These are phyloP conservation scores for Populus euphratica DNA, from an alignment of 345 rosid species.

Conservation along the genomic window DNA sequence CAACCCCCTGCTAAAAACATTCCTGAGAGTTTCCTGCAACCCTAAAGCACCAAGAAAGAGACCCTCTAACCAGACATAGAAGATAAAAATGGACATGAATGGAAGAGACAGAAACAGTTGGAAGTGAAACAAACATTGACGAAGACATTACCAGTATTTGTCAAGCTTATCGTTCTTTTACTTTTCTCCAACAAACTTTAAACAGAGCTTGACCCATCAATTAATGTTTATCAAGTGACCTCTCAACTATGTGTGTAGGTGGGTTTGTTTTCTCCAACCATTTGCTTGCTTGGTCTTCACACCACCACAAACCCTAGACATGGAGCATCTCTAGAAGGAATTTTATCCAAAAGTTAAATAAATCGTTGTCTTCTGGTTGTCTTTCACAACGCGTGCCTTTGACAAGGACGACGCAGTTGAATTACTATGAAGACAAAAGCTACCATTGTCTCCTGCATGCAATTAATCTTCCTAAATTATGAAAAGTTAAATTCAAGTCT, in stretches of 20 bases:
- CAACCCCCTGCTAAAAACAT: neutral
- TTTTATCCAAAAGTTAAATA: slow-evolving; percentile 16
- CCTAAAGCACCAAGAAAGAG: slow-evolving; percentile 16
- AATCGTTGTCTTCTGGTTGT: slow-evolving; percentile 44
- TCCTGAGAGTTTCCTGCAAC: slow-evolving; percentile 4
- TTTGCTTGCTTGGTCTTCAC: slow-evolving; percentile 16
- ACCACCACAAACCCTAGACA: slow-evolving; percentile 9
- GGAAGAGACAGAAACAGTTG: slow-evolving; percentile 27
- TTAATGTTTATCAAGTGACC: slow-evolving; percentile 4
- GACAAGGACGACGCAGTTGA: slow-evolving; percentile 3
- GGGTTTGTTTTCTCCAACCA: slow-evolving; percentile 7
- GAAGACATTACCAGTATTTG: slow-evolving; percentile 19
- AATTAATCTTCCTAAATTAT: neutral
- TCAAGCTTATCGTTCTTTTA: neutral
- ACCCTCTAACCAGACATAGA: slow-evolving; percentile 34
- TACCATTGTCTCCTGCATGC: slow-evolving; percentile 10
- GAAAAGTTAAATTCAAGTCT: neutral
- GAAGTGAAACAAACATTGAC: slow-evolving; percentile 28
- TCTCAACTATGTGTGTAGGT: neutral
- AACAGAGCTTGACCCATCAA: slow-evolving; percentile 7
- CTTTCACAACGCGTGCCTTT: slow-evolving; percentile 20
- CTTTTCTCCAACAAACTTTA: slow-evolving; percentile 6
- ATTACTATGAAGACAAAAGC: neutral
- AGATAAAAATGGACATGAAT: slow-evolving; percentile 26
- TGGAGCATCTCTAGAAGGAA: slow-evolving; percentile 5